These are phyloP conservation scores for Phoma sp. DNA, from an alignment of 2,329 filamentous ascomycete species.

Conservation along the genomic window DNA sequence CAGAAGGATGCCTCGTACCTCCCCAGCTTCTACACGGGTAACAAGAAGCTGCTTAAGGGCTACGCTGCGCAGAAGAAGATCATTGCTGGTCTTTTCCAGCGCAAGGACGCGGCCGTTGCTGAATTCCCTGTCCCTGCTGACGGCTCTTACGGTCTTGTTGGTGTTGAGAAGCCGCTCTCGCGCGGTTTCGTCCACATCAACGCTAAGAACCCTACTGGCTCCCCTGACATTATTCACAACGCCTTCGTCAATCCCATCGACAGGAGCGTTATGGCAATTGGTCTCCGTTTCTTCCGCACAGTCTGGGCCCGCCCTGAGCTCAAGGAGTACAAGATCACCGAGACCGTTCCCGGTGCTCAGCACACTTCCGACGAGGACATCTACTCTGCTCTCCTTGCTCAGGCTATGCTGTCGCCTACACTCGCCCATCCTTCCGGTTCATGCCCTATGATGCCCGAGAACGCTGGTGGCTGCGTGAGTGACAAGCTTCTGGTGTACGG, in stretches of 20 bases:
- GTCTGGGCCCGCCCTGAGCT: slow-evolving; percentile 38
- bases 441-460: slow-evolving; percentile 37
- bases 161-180: slow-evolving; percentile 42
- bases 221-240: slow-evolving; percentile 34
- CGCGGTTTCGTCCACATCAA: slow-evolving; percentile 46
- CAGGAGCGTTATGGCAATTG: slow-evolving; percentile 37
- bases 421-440: slow-evolving; percentile 42
- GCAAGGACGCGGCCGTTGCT: slow-evolving; percentile 29
- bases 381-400: slow-evolving; percentile 24
- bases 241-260: slow-evolving; percentile 40
- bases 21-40: slow-evolving; percentile 31
- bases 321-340: slow-evolving; percentile 27
- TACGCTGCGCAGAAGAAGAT: slow-evolving; percentile 32
- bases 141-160: slow-evolving; percentile 32
- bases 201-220: slow-evolving; percentile 34
- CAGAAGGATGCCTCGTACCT: slow-evolving; percentile 34
- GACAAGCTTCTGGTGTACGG: slow-evolving; percentile 42
- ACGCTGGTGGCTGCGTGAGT: slow-evolving; percentile 35
- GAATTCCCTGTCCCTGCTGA: slow-evolving; percentile 47
- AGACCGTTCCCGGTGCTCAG: slow-evolving; percentile 33
- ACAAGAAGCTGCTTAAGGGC: slow-evolving; percentile 28
- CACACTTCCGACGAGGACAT: slow-evolving; percentile 33
- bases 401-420: slow-evolving; percentile 30
- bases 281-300: slow-evolving; percentile 43
- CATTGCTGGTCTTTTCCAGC: slow-evolving; percentile 31